Evolutionary conservation across 1,139 yeast genomes (phyloP), one percentile per base, ranked within the genome.

Genomic region (Petasospora rhodanensis): DNA sequence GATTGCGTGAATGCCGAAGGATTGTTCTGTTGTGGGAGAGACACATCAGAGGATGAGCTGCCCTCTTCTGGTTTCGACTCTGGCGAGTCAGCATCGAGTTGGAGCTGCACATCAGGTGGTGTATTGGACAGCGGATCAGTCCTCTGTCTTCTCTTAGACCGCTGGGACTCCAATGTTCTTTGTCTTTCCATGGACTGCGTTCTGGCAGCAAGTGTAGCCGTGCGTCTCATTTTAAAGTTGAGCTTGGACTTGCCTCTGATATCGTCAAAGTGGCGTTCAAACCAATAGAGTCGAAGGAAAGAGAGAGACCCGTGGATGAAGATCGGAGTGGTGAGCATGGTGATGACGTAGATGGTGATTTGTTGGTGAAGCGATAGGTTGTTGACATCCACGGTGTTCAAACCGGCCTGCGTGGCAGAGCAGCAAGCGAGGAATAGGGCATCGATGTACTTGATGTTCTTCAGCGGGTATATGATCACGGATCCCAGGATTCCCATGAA

Each of bases 371-470:
- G 57, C 1, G 66, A 59, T 40, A 85, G 48, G 0, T 62, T 56
- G 51, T 84, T 84, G 24, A 80, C 47, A 51, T 86, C 75, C 14
- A 83, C 66, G 0, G 96, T 79, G 52, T 86, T 86, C 38, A 93
- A 63, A 0, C 99, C 99, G 1, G 96, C 95, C 54, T 89, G 96
- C 1, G 98, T 86, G 4, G 81, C 63, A 0, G 91, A 76, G 5
- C 95, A 91, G 6, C 79, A 62, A 0, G 87, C 70, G 37, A 85
- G 64, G 57, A 87, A 86, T 25, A 93, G 61, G 2, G 83, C 76
- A 61, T 93, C 97, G 27, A 85, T 78, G 54, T 89, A 93, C 5
- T 55, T 41, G 23, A 77, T 63, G 51, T 82, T 77, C 35, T 64
- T 68, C n/a, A 73, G 70, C 0, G 96, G 95, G 51, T 79, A 89